A percentile compares a stretch with the other conserved stretches of the same genome.
Conservation (phyloP, 495 filamentous ascomycete species). For the Daldinia bambusicola region DNA sequence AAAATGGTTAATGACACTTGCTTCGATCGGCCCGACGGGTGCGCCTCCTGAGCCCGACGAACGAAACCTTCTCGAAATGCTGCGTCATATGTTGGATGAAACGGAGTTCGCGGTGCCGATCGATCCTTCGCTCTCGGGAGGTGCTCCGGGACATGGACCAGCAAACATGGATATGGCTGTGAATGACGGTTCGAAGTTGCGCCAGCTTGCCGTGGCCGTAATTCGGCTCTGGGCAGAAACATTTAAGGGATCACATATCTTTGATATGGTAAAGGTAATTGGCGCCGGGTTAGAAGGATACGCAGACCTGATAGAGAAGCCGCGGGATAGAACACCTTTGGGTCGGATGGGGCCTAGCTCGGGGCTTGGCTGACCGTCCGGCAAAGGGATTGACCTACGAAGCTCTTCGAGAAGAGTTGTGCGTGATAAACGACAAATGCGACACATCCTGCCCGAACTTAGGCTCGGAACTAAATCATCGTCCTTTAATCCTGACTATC, state of each 20-base stretch:
- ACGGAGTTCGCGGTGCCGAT: slow-evolving; percentile 74
- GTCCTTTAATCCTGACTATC: background rate
- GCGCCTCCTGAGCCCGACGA: slow-evolving; percentile 66
- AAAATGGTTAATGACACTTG: slow-evolving; percentile 60
- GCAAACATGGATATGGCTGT: slow-evolving; percentile 53
- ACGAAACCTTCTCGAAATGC: slow-evolving; percentile 69
- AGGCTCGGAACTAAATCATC: background rate
- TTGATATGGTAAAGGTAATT: slow-evolving; percentile 73
- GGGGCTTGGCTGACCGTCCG: slow-evolving; percentile 45
- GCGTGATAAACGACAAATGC: background rate
- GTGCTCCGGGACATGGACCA: slow-evolving; percentile 49
- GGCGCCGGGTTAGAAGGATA: slow-evolving; percentile 70
- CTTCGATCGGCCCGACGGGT: slow-evolving; percentile 56
- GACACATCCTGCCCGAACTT: background rate
- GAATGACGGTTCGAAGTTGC: slow-evolving; percentile 63
- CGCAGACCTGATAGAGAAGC: slow-evolving; percentile 70
- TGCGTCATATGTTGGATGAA: slow-evolving; percentile 80
- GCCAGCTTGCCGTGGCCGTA: slow-evolving; percentile 69
- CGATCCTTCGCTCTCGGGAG: slow-evolving; percentile 58
- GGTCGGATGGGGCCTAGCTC: slow-evolving; percentile 48
- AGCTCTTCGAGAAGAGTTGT: background rate
- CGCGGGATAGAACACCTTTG: slow-evolving; percentile 59
- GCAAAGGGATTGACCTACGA: background rate
- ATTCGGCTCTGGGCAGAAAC: slow-evolving; percentile 74
- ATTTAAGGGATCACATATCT: slow-evolving; percentile 74